These are phyloP conservation scores for Fraxinus platypoda DNA, from an alignment of 305 asterid genomes.

Conservation along the genomic window DNA sequence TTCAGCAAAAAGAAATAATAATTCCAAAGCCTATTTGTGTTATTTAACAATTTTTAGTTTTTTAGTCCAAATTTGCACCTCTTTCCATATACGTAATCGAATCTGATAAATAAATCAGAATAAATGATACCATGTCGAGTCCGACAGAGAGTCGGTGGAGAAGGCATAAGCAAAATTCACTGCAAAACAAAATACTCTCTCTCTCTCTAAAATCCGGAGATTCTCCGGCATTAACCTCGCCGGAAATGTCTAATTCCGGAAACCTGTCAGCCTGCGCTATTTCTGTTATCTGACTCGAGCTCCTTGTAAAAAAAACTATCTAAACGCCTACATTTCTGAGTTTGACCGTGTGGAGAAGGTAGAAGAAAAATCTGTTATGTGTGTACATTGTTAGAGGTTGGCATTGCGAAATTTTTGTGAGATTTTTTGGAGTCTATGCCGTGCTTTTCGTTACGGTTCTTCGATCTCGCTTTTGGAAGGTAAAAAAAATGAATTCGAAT, in stretches of 20 bases:
- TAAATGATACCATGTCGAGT: constrained; percentile 44
- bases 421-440: constrained; percentile 2
- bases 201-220: constrained; percentile 21
- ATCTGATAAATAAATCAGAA: constrained; percentile 49
- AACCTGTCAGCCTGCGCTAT: not conserved
- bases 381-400: not conserved
- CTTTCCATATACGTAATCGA: constrained; percentile 38
- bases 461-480: constrained; percentile 47
- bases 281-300: not conserved
- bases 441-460: constrained; percentile 23
- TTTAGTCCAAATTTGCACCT: not conserved
- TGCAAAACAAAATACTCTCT: not conserved
- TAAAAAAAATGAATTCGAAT: constrained; percentile 10
- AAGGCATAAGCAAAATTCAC: constrained; percentile 1
- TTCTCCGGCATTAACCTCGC: constrained; percentile 37
- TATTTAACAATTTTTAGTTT: not conserved
- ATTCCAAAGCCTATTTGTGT: constrained; percentile 15
- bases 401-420: not conserved
- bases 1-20: not conserved
- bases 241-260: constrained; percentile 18
- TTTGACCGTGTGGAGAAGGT: not conserved
- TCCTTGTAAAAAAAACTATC: not conserved
- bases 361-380: not conserved
- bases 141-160: constrained; percentile 41
- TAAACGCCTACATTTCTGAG: not conserved